Evolutionary conservation across 2,329 filamentous ascomycete species (phyloP), one percentile per base, ranked within the genome.

Genomic region (Sphaerulina vaccinii): DNA sequence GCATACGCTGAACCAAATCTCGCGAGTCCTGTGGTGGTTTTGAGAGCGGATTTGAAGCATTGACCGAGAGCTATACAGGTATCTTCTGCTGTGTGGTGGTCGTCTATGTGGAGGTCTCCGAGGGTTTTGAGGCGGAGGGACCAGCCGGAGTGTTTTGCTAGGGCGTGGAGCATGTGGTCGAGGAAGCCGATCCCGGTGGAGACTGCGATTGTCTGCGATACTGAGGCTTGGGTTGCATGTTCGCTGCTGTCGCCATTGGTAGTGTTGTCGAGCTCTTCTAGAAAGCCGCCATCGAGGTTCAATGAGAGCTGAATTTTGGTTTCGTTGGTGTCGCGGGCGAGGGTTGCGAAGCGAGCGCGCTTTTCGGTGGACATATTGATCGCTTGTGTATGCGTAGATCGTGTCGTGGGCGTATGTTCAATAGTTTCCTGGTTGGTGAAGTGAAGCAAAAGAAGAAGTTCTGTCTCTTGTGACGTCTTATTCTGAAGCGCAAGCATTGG

Each of bases 1-100:
- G 87, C 88, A 71, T 96, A 96, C 56, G 90, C 93, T 64, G 83
- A 87, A 24, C 92, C 93, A 74, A 96, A 99, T 41, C 93, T 86
- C 52, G 89, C 87, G 42, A 97, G 83, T 15, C 92, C 93, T 22
- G 85, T 79, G 7, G 87, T 87, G 8, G 82, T 82, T 57, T 87
- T 86, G 36, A 99, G 82, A 13, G 91, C 89, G 42, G 79, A 72
- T 65, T 87, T 87, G 75, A 97, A 96, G 51, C 90, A 90, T 62
- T 64, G 52, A 78, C 93, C 93, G 18, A 99, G 83, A 11, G 92
- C 90, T 60, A 99, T 86, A 74, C 89, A 96, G 54, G 89, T 87
- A 70, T 99, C 93, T 78, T 99, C 93, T 58, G 91, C 87, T 7
- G 92, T 96, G 81, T 99, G 93, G 76, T 99, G 93, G 79, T 97